Evolutionary conservation across 2,329 filamentous ascomycete genomes (phyloP), one percentile per base, ranked within the genome.

Genomic region (Fusarium lyarnte): DNA sequence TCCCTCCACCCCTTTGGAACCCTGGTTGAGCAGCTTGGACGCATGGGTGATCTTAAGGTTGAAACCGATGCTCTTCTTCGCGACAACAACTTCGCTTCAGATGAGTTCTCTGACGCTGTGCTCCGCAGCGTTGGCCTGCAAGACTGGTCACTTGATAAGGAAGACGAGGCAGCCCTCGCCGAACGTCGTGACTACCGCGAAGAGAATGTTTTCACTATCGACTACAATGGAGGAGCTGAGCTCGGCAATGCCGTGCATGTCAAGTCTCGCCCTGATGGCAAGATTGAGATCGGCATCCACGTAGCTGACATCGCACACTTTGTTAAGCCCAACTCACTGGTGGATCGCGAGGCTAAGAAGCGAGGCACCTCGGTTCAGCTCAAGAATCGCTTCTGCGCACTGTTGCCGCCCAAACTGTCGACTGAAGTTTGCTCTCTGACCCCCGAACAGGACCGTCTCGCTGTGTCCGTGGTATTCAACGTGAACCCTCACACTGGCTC

Each of bases 1-100:
- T 99, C 96, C n/a, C 90, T 99, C 62, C 96, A 99, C 84, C 96
- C 96, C 36, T 99, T 99, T 78, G 96, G 96, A 80, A 99, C 96
- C 13, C 90, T 99, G 51, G 95, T 98, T 59, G 96, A 99, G 84
- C 94, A 97, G 84, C 91, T 99, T 59, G 96, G 96, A 70, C 94
- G 94, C 81, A 98, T 98, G 93, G 96, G 96, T 74, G 94, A 99
- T 80, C 88, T 97, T 76, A 97, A 95, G 85, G 95, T 99, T 64
- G 96, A 99, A 85, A 99, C 96, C 5, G 96, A 99, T 85, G 96
- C 96, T 64, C 89, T 99, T 63, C 89, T 99, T 57, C 92, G 96
- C 69, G 96, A 99, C 85, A 99, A 99, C 88, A 99, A 99, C 86
- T 99, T 99, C 80, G 93, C 93, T 19, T 95, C 95, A 1, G 96